phyloP scores from a whole-genome alignment of 2,329 filamentous ascomycete genomes.

The Aureobasidium melanogenum region DNA sequence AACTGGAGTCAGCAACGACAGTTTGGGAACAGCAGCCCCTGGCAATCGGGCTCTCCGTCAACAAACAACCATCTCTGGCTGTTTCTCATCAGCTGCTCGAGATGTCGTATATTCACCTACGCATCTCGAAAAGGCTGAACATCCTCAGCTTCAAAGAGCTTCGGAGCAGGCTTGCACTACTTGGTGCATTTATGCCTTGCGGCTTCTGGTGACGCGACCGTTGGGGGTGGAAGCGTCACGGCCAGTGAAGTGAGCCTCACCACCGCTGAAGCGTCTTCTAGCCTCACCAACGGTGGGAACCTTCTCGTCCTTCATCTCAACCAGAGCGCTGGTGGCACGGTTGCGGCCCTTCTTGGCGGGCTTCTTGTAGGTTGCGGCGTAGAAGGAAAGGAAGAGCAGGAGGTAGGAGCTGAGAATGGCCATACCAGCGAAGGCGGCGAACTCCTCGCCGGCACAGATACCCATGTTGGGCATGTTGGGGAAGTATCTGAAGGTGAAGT shows the following conservation, averaged over 20 bases:
- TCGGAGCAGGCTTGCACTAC: not conserved
- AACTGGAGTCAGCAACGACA: not conserved
- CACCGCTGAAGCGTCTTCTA: conserved; percentile 43
- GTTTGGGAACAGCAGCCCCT: not conserved
- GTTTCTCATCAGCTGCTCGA: not conserved
- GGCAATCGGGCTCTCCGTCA: not conserved
- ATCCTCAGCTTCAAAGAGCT: not conserved
- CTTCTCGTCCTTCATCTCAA: conserved; percentile 72
- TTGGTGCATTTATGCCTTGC: conserved; percentile 52
- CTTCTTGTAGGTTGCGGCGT: conserved; percentile 92
- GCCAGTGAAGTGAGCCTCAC: conserved; percentile 22
- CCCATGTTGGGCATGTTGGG: conserved; percentile 73
- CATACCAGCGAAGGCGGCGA: conserved; percentile 87
- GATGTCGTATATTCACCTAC: conserved; percentile 4
- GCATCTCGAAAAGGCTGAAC: not conserved
- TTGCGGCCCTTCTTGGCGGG: conserved; percentile 62
- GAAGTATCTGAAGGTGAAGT: conserved; percentile 91
- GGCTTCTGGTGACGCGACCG: conserved; percentile 55
- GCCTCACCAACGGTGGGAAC: conserved; percentile 46
- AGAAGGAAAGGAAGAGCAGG: conserved; percentile 97
- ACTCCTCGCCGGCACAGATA: conserved; percentile 90
- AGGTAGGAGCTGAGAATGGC: conserved; percentile 91
- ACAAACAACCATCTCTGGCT: not conserved
- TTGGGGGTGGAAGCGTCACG: conserved; percentile 39
- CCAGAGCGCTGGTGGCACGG: conserved; percentile 74